Base-by-base conservation (phyloP, 352 stramenopile species). In the Pythium pyrilobum region DNA sequence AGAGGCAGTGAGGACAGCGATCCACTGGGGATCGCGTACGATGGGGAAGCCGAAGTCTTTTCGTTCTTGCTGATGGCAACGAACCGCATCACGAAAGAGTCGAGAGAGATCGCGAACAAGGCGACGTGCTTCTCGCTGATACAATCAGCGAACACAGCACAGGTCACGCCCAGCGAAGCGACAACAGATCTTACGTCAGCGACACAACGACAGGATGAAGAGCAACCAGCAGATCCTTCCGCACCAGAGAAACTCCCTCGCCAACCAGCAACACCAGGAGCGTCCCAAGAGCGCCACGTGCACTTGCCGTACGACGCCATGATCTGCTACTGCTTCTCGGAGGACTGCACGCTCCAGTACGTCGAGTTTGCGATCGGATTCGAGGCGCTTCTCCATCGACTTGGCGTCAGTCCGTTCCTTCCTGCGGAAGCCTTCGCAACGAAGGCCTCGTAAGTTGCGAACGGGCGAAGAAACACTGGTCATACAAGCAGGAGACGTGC, bases 331-430 rank as follows among this genome's bases (percentile, higher is more conserved):
- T 85, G 69, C 64, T 94, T 94, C 44, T 66, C 74, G 16, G 37
- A 56, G 6, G 55, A 67, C 16, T 69, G 51, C 25, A 53, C 52
- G 27, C 57, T 94, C 7, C 81, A 94, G 55, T 92, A 94, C 65
- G 66, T 94, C 44, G 84, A 94, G 65, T 92, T 92, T 55, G 84
- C 84, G 9, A 91, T 94, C 51, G 81, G 84, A 16, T 94, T 91
- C 55, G 84, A 94, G 46, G 64, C 79, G 23, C 69, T 94, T n/a
- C 77, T 94, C 65, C 75, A 94, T 43, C 64, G 73, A 8, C 66
- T 94, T 18, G 81, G 70, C 21, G 60, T 94, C 18, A 68, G 66
- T 0, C 32, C 67, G 4, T 92, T 94, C 34, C 69, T 94, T 6
- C 16, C 32, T 12, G 32, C 10, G 10, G 45, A 56, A 0, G 12